phyloP scores from a whole-genome alignment of 1,284 basidiomycete species.

The Inonotus hispidus region DNA sequence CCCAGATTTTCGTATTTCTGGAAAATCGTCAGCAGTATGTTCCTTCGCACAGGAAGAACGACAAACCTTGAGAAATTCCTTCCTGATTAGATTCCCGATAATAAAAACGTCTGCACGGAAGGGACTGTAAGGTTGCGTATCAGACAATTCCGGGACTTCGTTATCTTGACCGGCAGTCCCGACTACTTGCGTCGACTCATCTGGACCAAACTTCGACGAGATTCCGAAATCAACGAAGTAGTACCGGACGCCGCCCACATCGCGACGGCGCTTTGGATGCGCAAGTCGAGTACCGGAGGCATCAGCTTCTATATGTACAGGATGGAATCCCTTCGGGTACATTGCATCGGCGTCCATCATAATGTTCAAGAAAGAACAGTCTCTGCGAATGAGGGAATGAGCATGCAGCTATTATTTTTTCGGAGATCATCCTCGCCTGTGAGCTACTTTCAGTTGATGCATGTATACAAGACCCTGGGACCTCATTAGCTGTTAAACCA shows the following conservation, averaged over 20 bases:
- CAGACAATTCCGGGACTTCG: slow-evolving; percentile 6
- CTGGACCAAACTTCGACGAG: slow-evolving; percentile 17
- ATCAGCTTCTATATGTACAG: slow-evolving; percentile 1
- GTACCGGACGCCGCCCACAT: slow-evolving; percentile 21
- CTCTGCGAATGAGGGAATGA: background rate
- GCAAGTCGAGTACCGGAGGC: background rate
- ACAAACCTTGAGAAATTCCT: background rate
- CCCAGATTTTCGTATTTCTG: slow-evolving; percentile 23
- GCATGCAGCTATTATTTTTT: background rate
- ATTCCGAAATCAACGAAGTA: slow-evolving; percentile 30
- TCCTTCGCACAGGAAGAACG: background rate
- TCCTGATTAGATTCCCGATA: slow-evolving; percentile 5
- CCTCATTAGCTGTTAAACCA: background rate
- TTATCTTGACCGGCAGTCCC: slow-evolving; percentile 1
- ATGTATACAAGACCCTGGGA: background rate
- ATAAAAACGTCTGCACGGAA: slow-evolving; percentile 10
- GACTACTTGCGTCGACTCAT: background rate
- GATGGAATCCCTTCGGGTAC: slow-evolving; percentile 26
- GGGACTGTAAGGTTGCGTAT: background rate
- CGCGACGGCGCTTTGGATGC: background rate
- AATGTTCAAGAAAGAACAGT: slow-evolving; percentile 14
- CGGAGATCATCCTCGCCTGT: background rate
- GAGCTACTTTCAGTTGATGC: slow-evolving; percentile 3
- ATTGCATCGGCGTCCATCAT: slow-evolving; percentile 28
- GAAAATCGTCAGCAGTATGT: background rate